phyloP scores from a whole-genome alignment of 2,329 filamentous ascomycete species.

The Zalaria obscura region DNA sequence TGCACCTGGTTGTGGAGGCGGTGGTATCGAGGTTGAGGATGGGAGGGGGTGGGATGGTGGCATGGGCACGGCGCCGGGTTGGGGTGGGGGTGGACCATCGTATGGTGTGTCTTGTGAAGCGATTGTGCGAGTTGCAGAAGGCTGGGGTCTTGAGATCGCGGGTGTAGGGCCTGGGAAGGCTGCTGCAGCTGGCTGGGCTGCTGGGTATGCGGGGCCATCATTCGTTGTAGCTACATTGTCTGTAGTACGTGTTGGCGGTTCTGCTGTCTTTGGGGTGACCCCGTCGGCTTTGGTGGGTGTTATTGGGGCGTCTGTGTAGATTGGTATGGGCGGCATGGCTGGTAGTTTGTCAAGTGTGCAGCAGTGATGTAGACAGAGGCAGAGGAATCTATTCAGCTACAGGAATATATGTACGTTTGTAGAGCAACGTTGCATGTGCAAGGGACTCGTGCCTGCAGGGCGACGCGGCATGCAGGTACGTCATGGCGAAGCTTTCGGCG shows the following conservation, averaged over 20 bases:
- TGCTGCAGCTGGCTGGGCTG: conserved; percentile 16
- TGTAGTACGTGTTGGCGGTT: conserved; percentile 20
- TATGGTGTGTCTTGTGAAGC: conserved; percentile 8
- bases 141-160: conserved; percentile 9
- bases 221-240: conserved; percentile 15
- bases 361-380: not conserved
- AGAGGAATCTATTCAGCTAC: not conserved
- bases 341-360: not conserved
- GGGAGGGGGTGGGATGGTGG: conserved; percentile 14
- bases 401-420: too few relatives aligned
- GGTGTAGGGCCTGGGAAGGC: conserved; percentile 17
- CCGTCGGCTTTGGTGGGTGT: conserved; percentile 22
- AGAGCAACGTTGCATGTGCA: too few relatives aligned
- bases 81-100: conserved; percentile 23
- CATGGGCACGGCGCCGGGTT: conserved; percentile 27
- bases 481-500: too few relatives aligned
- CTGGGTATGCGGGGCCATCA: conserved; percentile 11
- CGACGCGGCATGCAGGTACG: too few relatives aligned
- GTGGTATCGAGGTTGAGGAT: conserved; percentile 19
- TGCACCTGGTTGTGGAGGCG: conserved; percentile 25
- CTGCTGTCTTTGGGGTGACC: conserved; percentile 22
- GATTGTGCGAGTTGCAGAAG: conserved; percentile 13
- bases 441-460: too few relatives aligned
- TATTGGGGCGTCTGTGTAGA: conserved; percentile 33
- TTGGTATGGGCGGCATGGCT: conserved; percentile 31